phyloP scores from a whole-genome alignment of 176 grass and related monocot genomes.

The Cocos nucifera region DNA sequence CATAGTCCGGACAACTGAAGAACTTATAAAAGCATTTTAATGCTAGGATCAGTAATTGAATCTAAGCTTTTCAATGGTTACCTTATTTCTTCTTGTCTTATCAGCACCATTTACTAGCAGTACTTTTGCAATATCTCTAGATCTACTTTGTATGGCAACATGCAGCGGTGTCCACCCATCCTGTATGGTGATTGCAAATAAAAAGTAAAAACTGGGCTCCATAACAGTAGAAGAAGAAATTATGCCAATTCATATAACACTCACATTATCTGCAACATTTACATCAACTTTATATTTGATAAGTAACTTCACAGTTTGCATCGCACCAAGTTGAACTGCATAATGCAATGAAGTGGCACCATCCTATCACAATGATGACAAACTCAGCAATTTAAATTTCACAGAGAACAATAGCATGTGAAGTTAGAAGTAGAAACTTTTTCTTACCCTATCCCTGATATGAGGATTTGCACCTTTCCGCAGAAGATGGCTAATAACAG shows the following conservation, averaged over 20 bases:
- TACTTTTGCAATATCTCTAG: constrained; percentile 66
- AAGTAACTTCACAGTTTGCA: constrained; percentile 78
- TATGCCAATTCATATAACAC: constrained; percentile 9
- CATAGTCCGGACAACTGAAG: too few species aligned
- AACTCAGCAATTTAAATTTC: background rate
- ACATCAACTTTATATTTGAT: constrained; percentile 88
- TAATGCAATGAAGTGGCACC: constrained; percentile 76
- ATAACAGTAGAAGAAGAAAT: constrained; percentile 10
- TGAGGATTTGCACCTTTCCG: constrained; percentile 84
- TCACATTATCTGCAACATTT: constrained; percentile 72
- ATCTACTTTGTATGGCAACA: constrained; percentile 82
- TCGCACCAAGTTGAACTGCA: constrained; percentile 80
- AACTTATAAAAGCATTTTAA: too few species aligned
- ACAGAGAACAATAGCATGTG: too few species aligned
- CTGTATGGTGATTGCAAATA: constrained; percentile 20
- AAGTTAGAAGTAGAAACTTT: background rate
- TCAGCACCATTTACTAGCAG: constrained; percentile 85
- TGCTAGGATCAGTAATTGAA: background rate
- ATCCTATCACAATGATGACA: constrained; percentile 34
- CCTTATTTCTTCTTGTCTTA: constrained; percentile 77
- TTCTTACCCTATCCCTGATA: constrained; percentile 58
- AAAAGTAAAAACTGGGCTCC: constrained; percentile 9
- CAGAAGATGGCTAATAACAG: constrained; percentile 83
- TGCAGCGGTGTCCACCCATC: constrained; percentile 88
- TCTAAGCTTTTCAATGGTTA: constrained; percentile 13